Evolutionary conservation across 306 rosid genomes (phyloP), one percentile per base, ranked within the genome.

Genomic region (Quercus agrifolia): DNA sequence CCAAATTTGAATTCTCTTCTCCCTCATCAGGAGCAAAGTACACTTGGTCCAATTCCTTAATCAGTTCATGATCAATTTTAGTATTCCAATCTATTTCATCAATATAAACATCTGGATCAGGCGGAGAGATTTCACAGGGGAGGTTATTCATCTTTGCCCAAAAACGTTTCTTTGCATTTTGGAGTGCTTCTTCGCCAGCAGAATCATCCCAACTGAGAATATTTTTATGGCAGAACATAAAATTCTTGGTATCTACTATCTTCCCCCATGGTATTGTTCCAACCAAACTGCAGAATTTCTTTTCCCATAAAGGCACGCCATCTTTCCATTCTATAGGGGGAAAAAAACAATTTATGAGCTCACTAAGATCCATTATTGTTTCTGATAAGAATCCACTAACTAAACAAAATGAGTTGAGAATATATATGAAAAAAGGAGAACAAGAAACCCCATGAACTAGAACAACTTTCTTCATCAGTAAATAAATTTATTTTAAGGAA

Each of bases 271-370:
- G 93, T 20, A 94, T 86, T 27, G 75, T 72, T 63, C 97, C 97
- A 46, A 88, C 69, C 78, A 51, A 74, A 14, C 82, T 83, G 84
- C 95, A 92, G 78, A 85, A 92, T 77, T 85, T 86, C 89, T 94
- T 94, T 85, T 94, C 97, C 99, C 97, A 94, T 19, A 83, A n/a
- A 74, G 99, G 97, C 82, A 94, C 73, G 38, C 92, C 96, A 30
- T 94, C 97, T 73, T 80, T 80, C 80, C 77, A 51, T 70, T 85
- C 94, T 89, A 79, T 15, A 73, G n/a, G 77, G 35, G 3, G 14
- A 58, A 4, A 74, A 61, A 58, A 28, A 31, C 20, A 35, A 73
- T 6, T 46, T 57, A 59, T 28, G 20, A 64, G 44, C 9, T 41
- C 70, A 64, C 21, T 30, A 12, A 18, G 13, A 23, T 49, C 35